Conservation (phyloP, 495 filamentous ascomycete genomes). For the Aspergillus panamensis region DNA sequence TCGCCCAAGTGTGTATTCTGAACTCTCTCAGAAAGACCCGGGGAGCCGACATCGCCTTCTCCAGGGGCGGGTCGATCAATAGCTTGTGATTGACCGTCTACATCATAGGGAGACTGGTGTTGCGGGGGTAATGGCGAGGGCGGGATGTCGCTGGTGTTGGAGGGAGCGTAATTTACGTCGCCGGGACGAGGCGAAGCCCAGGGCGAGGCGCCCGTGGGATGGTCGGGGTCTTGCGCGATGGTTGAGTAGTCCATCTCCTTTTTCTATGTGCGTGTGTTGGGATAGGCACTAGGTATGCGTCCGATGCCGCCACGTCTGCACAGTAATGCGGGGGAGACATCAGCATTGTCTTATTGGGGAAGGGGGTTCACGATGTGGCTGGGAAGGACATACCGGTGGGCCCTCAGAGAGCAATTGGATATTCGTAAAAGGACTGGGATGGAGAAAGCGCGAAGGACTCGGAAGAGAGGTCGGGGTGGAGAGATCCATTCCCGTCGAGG, state of each 20-base stretch:
- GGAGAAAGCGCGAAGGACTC: not conserved
- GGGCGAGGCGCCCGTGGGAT: constrained; percentile 66
- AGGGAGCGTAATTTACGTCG: constrained; percentile 51
- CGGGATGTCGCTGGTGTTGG: constrained; percentile 48
- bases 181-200: constrained; percentile 75
- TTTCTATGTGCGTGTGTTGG: constrained; percentile 7
- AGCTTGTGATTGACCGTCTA: constrained; percentile 28
- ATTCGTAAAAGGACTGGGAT: constrained; percentile 7
- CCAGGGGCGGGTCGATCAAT: constrained; percentile 17
- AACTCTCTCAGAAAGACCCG: constrained; percentile 44
- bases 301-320: constrained; percentile 24
- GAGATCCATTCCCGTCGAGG: constrained; percentile 1
- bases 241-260: constrained; percentile 77
- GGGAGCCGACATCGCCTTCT: constrained; percentile 25
- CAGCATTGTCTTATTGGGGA: constrained; percentile 1
- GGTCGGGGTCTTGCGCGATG: constrained; percentile 68
- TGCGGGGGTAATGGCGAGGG: constrained; percentile 51
- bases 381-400: constrained; percentile 11
- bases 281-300: constrained; percentile 24
- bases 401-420: constrained; percentile 1
- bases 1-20: constrained; percentile 44
- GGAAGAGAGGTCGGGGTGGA: constrained; percentile 6
- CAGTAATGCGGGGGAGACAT: constrained; percentile 12
- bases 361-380: not conserved
- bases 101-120: constrained; percentile 42